Conservation (phyloP, 768 basidiomycete genomes). For the Tulasnella sp. region DNA sequence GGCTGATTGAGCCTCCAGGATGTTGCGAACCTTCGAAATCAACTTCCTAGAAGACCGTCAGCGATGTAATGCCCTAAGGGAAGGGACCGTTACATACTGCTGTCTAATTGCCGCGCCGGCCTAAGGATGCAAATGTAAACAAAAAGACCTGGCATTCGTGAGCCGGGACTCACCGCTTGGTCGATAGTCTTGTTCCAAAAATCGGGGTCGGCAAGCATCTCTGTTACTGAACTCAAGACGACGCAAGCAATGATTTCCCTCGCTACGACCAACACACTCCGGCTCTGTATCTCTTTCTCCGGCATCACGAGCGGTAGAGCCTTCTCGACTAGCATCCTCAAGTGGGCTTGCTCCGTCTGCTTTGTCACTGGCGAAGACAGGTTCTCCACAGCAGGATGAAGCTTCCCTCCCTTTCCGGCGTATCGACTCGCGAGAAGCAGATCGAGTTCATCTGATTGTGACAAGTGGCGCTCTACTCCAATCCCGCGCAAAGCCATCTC, state of each 20-base stretch:
- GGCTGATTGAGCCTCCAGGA: conserved; percentile 69
- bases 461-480: conserved; percentile 66
- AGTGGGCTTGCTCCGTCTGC: conserved; percentile 81
- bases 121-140: conserved; percentile 24
- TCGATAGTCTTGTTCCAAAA: conserved; percentile 94
- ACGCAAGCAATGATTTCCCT: conserved; percentile 76
- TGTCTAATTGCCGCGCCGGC: conserved; percentile 57
- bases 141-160: background rate
- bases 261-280: conserved; percentile 56
- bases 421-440: conserved; percentile 75
- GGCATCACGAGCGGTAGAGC: conserved; percentile 66
- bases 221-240: conserved; percentile 76
- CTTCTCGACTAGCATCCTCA: conserved; percentile 56
- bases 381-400: conserved; percentile 82
- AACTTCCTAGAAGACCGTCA: conserved; percentile 68
- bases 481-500: conserved; percentile 78
- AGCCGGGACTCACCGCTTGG: conserved; percentile 56
- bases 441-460: conserved; percentile 85
- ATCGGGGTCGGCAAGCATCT: conserved; percentile 90
- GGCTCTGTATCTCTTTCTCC: conserved; percentile 58
- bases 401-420: conserved; percentile 43
- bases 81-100: conserved; percentile 34
- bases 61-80: background rate
- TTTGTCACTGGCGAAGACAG: conserved; percentile 80
- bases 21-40: conserved; percentile 78